phyloP scores from a whole-genome alignment of 1,139 yeast genomes.

The Geotrichum bryndzae region DNA sequence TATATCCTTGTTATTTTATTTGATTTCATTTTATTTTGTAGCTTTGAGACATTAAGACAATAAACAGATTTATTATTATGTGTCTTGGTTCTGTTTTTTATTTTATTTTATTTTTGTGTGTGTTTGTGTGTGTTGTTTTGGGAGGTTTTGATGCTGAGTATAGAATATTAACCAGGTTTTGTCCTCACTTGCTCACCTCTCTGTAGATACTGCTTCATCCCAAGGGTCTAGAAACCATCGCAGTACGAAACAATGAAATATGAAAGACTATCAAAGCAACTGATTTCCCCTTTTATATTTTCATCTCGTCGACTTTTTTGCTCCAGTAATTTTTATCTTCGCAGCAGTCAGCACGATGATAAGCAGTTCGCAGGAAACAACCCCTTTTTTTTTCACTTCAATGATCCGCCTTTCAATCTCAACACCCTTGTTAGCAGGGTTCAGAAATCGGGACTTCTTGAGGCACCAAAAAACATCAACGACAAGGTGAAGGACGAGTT shows the following conservation, averaged over 20 bases:
- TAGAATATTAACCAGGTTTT: background rate
- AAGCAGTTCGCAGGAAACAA: background rate
- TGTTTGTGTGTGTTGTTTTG: background rate
- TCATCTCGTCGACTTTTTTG: background rate
- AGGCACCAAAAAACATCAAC: background rate
- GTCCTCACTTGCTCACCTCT: background rate
- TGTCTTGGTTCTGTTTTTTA: too few species aligned
- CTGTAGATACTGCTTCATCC: background rate
- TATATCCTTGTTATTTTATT: too few species aligned
- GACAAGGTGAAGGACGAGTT: background rate
- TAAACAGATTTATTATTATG: too few species aligned
- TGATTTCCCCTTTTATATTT: background rate
- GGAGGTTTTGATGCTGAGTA: background rate
- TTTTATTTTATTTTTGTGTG: background rate
- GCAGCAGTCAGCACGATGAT: background rate
- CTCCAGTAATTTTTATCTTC: background rate
- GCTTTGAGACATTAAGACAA: too few species aligned
- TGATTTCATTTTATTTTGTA: too few species aligned
- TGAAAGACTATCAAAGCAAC: background rate
- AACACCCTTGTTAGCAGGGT: slow-evolving; percentile 10
- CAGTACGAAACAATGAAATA: background rate
- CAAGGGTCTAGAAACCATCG: background rate
- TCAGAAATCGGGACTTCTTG: slow-evolving; percentile 10
- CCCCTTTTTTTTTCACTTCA: slow-evolving; percentile 12
- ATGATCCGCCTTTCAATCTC: slow-evolving; percentile 17